Conservation (phyloP, 2,329 filamentous ascomycete genomes). For the Xylariaceae sp. region DNA sequence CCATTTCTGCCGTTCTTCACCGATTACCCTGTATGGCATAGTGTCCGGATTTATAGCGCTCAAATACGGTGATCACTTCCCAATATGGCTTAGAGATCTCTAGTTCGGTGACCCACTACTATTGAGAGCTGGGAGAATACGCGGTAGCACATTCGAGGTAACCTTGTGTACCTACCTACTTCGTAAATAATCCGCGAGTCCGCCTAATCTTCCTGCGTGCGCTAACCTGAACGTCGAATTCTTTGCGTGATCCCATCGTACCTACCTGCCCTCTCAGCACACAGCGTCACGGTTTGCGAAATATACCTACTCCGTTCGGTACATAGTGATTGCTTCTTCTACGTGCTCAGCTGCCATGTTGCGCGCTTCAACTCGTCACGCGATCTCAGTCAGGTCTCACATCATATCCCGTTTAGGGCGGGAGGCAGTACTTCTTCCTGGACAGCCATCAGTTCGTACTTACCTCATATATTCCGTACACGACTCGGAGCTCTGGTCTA, state of each 20-base stretch:
- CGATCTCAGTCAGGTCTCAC: neutral
- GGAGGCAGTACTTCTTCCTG: neutral
- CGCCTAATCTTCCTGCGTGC: neutral
- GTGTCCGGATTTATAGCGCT: no score
- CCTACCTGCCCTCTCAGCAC: neutral
- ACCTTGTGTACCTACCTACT: no score
- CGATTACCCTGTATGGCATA: no score
- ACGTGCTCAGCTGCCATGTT: neutral
- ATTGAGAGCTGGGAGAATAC: no score
- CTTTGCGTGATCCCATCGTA: neutral
- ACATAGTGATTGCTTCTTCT: neutral
- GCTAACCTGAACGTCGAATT: neutral
- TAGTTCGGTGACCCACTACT: no score
- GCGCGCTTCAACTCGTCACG: neutral
- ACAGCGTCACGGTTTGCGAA: neutral
- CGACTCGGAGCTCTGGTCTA: neutral
- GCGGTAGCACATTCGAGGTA: no score
- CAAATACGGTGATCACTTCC: no score
- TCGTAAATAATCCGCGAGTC: no score
- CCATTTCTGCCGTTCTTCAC: no score
- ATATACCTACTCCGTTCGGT: neutral
- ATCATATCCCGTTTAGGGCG: neutral
- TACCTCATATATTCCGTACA: neutral
- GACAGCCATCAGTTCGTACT: neutral
- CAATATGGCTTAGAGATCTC: no score